Percentiles rank a stretch among this genome's conserved stretches.
Evolutionary conservation across 208 protist species (phyloP).

Genomic region (Leishmania turanica): DNA sequence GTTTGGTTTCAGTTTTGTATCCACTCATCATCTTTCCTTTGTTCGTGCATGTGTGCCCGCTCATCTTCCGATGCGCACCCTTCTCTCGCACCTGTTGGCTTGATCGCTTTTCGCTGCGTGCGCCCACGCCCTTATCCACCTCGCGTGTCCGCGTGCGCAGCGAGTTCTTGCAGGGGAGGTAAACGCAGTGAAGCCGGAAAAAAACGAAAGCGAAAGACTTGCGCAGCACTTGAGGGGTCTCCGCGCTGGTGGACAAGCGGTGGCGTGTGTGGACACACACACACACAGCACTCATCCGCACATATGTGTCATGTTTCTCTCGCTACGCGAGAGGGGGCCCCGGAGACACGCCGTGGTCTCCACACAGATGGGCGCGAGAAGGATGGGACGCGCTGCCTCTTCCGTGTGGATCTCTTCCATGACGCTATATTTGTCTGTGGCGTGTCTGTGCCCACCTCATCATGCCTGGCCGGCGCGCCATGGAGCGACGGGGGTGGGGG

Average conservation of each 20-base stretch:
- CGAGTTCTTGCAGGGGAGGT: neutral
- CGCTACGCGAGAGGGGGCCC: too few relatives aligned
- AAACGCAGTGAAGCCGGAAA: neutral
- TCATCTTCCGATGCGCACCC: neutral
- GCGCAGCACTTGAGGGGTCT: neutral
- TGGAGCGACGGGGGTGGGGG: neutral
- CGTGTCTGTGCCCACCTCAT: neutral
- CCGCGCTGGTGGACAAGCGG: neutral
- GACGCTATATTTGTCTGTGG: neutral
- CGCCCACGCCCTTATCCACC: neutral
- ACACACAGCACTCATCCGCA: neutral
- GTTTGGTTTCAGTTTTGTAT: neutral
- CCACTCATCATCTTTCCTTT: neutral
- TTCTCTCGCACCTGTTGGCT: neutral
- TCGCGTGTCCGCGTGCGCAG: neutral
- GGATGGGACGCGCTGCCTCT: neutral
- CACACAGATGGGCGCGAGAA: neutral
- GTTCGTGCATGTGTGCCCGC: neutral
- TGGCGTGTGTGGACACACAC: neutral
- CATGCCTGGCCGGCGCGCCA: neutral
- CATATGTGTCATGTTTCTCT: neutral
- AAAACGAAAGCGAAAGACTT: neutral
- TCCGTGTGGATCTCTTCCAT: neutral
- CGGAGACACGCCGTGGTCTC: neutral
- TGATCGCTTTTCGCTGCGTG: neutral